phyloP scores from a whole-genome alignment of 139 green algal species.

The Chlamydomonas sphaeroides region DNA sequence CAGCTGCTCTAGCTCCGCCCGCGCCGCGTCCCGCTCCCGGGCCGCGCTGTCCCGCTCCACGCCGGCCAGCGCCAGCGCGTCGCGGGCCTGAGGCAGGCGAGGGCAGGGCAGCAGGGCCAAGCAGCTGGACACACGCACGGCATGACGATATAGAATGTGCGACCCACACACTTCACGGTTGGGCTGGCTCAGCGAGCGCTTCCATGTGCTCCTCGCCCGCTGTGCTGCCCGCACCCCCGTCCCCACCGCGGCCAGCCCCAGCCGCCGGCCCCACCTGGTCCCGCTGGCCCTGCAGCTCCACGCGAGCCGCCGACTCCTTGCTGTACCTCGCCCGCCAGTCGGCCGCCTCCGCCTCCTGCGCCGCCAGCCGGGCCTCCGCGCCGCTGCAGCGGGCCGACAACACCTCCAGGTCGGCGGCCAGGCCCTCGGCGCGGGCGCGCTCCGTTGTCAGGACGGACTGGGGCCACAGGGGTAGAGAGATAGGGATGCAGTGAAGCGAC shows the following conservation, averaged over 20 bases:
- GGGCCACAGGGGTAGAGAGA: background rate
- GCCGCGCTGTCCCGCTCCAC: conserved; percentile 27
- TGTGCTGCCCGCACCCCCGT: no score
- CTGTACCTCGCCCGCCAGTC: conserved; percentile 39
- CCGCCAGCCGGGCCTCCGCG: conserved; percentile 12
- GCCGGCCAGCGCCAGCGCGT: conserved; percentile 1
- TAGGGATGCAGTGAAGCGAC: no score
- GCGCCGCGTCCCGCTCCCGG: conserved; percentile 29
- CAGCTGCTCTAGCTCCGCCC: conserved; percentile 5
- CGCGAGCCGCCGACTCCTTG: conserved; percentile 1
- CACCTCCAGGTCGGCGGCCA: conserved; percentile 18
- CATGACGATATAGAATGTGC: no score
- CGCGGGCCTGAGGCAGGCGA: background rate
- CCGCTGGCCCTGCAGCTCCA: conserved; percentile 41
- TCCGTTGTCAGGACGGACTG: conserved; percentile 18
- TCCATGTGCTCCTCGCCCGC: no score
- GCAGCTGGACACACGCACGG: no score
- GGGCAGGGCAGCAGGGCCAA: no score
- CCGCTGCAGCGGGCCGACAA: background rate
- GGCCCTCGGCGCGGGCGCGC: conserved; percentile 21
- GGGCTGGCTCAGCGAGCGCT: no score
- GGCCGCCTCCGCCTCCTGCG: conserved; percentile 4
- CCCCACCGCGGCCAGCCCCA: background rate
- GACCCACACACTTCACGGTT: no score
- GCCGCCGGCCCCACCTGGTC: conserved; percentile 21